Percentiles rank a stretch among this genome's conserved stretches.
Conservation (phyloP, 495 filamentous ascomycete genomes). For the Parathielavia appendiculata region DNA sequence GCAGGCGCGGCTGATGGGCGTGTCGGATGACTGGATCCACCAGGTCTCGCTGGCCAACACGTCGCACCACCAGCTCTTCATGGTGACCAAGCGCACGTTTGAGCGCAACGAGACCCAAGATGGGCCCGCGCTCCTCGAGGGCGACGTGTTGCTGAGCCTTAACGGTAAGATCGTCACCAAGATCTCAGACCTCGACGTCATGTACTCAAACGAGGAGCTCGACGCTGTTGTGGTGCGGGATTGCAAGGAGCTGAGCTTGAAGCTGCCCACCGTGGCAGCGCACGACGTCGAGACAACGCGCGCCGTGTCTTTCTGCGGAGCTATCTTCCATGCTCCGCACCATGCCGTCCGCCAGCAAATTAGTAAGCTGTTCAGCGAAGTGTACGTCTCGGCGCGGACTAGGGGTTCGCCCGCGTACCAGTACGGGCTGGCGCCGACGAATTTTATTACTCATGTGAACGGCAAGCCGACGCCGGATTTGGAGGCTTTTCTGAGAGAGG, state of each 20-base stretch:
- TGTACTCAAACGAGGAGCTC: constrained; percentile 84
- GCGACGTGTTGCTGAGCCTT: constrained; percentile 86
- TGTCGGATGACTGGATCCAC: constrained; percentile 90
- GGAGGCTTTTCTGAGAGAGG: constrained; percentile 69
- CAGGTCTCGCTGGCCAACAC: constrained; percentile 81
- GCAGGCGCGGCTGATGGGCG: constrained; percentile 97
- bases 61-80: constrained; percentile 91
- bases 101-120: constrained; percentile 60
- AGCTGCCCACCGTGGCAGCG: constrained; percentile 80
- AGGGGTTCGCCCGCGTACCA: constrained; percentile 84
- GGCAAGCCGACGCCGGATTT: constrained; percentile 76
- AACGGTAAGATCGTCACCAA: constrained; percentile 90
- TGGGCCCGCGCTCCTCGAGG: constrained; percentile 65
- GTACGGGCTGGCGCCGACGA: constrained; percentile 90
- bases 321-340: constrained; percentile 87
- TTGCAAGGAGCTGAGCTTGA: constrained; percentile 69
- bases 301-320: constrained; percentile 91
- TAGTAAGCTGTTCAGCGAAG: constrained; percentile 87
- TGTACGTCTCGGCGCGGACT: constrained; percentile 88
- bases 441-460: constrained; percentile 96
- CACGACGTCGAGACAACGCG: constrained; percentile 88
- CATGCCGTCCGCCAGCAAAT: constrained; percentile 97
- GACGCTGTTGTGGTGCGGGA: constrained; percentile 85
- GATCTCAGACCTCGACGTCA: constrained; percentile 87
- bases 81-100: constrained; percentile 80